Base-by-base conservation (phyloP, 371 early-diverging fungal genomes). In the Aphelidium insulamus region DNA sequence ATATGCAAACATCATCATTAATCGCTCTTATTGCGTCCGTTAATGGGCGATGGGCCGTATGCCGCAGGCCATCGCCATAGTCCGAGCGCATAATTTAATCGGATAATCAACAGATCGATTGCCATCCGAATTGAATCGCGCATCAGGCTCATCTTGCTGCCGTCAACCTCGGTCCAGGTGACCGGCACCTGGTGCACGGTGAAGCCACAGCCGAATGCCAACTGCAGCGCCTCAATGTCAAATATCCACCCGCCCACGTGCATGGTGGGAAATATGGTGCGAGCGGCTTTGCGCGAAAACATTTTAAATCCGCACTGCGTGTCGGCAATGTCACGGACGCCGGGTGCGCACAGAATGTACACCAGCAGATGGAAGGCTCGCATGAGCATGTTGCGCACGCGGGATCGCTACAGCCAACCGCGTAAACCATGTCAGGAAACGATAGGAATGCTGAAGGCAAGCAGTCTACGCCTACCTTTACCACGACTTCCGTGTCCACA, bases 281-380 rank as follows among this genome's bases (percentile, higher is more conserved):
- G 64, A 0, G 83, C 87, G 0, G 88, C 66, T 30, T 52, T 47
- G 11, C 91, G 69, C 0, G 82, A 72, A 41, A 88, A 74, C 23
- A 92, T 50, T 43, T 92, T 92, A 61, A 92, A 92, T 2, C 94
- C 94, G 50, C 94, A 92, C 50, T 92, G 91, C 2, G 90, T 90
- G 50, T 92, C 90, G 26, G 71, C 67, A 40, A 90, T 76, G 3
- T 66, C 64, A 12, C 76, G 60, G 40, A 88, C 77, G 7, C 78
- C 77, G 2, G 30, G 22, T 11, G 19, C 25, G 3, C 59, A 59
- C 32, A 90, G 57, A 5, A 82, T 36, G 36, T 72, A 71, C 20
- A 92, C 75, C 33, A 84, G 44, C 26, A 64, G 58, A 53, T 92
- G 88, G 58, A 92, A 90, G 4, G 75, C 69, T 48, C 74, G 67